phyloP scores from a whole-genome alignment of 495 filamentous ascomycete genomes.

The Ramalina intermedia region DNA sequence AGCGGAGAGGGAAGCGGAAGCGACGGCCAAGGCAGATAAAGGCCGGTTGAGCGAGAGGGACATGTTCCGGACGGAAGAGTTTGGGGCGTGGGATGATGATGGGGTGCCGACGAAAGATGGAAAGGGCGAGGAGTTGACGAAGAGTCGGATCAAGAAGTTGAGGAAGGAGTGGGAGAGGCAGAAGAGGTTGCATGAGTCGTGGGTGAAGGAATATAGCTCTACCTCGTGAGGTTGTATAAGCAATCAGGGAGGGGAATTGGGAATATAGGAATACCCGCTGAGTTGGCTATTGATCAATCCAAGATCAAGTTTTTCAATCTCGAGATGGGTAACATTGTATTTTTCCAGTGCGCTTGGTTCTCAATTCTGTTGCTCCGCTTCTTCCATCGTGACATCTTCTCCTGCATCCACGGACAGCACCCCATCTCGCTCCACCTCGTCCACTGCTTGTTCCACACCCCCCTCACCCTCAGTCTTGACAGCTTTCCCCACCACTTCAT shows the following conservation, averaged over 20 bases:
- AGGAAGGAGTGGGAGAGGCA: slow-evolving; percentile 87
- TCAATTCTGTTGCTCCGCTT: no score
- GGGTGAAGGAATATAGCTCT: slow-evolving; percentile 21
- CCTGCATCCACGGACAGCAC: no score
- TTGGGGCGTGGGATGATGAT: slow-evolving; percentile 69
- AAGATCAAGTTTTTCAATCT: no score
- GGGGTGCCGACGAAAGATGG: slow-evolving; percentile 67
- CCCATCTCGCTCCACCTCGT: no score
- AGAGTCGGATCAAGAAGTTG: slow-evolving; percentile 68
- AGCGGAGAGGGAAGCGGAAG: slow-evolving; percentile 38
- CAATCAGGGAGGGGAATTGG: no score
- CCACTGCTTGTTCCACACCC: no score
- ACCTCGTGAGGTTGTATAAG: background rate
- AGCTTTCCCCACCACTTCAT: background rate
- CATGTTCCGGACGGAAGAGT: slow-evolving; percentile 65
- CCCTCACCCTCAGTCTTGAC: no score
- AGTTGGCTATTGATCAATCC: no score
- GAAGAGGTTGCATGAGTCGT: slow-evolving; percentile 70
- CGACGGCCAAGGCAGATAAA: slow-evolving; percentile 48
- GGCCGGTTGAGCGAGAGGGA: slow-evolving; percentile 53
- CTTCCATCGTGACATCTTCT: no score
- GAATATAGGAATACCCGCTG: no score
- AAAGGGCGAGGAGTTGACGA: slow-evolving; percentile 67
- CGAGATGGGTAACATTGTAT: no score
- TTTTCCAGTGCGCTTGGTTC: no score